phyloP scores from a whole-genome alignment of 2,329 filamentous ascomycete genomes.

The Fusarium redolens region DNA sequence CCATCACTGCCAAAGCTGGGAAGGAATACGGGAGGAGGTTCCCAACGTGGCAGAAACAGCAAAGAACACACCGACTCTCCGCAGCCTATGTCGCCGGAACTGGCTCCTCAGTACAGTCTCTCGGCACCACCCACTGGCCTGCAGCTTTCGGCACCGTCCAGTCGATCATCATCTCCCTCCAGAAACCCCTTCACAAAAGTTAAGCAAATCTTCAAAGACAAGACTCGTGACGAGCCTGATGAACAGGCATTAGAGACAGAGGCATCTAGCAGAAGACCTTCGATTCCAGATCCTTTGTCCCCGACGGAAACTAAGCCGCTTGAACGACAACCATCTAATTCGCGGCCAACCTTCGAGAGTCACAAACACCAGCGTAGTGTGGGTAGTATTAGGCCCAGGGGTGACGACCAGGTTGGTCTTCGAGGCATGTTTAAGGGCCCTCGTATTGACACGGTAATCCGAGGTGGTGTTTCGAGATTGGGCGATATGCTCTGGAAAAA shows the following conservation, averaged over 20 bases:
- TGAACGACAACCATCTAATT: constrained; percentile 38
- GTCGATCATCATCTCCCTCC: constrained; percentile 71
- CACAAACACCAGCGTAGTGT: constrained; percentile 61
- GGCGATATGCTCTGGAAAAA: constrained; percentile 69
- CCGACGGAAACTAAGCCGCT: constrained; percentile 50
- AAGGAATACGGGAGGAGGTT: constrained; percentile 62
- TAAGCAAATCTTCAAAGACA: constrained; percentile 67
- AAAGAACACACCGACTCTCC: constrained; percentile 61
- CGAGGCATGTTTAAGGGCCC: constrained; percentile 83
- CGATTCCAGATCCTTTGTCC: constrained; percentile 43
- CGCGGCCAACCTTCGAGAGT: constrained; percentile 57
- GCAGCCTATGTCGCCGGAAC: constrained; percentile 63
- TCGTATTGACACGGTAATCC: constrained; percentile 78
- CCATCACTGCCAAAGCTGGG: constrained; percentile 45
- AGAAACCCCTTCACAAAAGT: constrained; percentile 69
- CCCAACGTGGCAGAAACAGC: constrained; percentile 50
- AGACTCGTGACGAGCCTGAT: constrained; percentile 58
- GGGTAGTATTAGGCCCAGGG: constrained; percentile 59
- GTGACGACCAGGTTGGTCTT: constrained; percentile 49
- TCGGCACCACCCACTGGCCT: constrained; percentile 70
- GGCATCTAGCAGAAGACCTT: constrained; percentile 44
- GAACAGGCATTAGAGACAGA: constrained; percentile 51
- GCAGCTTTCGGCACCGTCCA: constrained; percentile 72
- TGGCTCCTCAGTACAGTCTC: constrained; percentile 59
- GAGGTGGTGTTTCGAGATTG: constrained; percentile 66